phyloP scores from a whole-genome alignment of 2,329 filamentous ascomycete genomes.

The Arthroderma uncinatum region DNA sequence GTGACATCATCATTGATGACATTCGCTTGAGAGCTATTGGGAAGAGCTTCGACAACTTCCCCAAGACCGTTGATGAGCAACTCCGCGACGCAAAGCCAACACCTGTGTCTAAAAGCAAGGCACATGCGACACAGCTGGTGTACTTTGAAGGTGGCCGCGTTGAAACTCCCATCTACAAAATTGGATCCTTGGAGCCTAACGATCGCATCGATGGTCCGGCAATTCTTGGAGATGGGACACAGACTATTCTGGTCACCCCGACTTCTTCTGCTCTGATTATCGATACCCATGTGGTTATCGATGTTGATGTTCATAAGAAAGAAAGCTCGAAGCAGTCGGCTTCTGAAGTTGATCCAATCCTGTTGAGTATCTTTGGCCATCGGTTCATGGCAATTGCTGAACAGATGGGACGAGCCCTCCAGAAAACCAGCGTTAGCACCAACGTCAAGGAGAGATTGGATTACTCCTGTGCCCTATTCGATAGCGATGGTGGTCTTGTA shows the following conservation, averaged over 20 bases:
- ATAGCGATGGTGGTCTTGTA: conserved; percentile 58
- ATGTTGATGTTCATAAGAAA: conserved; percentile 51
- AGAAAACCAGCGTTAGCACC: conserved; percentile 69
- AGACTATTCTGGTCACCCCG: conserved; percentile 75
- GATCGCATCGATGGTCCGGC: conserved; percentile 68
- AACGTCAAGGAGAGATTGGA: conserved; percentile 71
- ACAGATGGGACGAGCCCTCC: conserved; percentile 68
- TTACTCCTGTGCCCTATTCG: conserved; percentile 67
- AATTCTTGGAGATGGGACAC: conserved; percentile 61
- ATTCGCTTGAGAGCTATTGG: conserved; percentile 80
- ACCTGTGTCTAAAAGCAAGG: conserved; percentile 49
- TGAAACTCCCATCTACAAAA: conserved; percentile 71
- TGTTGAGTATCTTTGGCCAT: conserved; percentile 68
- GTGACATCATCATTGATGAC: conserved; percentile 84
- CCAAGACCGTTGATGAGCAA: conserved; percentile 76
- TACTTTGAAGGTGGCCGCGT: conserved; percentile 75
- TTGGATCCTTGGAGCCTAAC: conserved; percentile 61
- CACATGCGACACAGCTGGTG: conserved; percentile 56
- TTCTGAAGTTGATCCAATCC: conserved; percentile 58
- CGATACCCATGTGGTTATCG: conserved; percentile 74
- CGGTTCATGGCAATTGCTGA: conserved; percentile 79
- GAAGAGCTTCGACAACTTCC: conserved; percentile 68
- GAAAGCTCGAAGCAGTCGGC: conserved; percentile 28
- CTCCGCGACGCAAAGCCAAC: conserved; percentile 56
- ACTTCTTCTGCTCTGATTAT: conserved; percentile 60